These are phyloP conservation scores for Meredithiella fracta DNA, from an alignment of 2,329 filamentous ascomycete species.

Conservation along the genomic window DNA sequence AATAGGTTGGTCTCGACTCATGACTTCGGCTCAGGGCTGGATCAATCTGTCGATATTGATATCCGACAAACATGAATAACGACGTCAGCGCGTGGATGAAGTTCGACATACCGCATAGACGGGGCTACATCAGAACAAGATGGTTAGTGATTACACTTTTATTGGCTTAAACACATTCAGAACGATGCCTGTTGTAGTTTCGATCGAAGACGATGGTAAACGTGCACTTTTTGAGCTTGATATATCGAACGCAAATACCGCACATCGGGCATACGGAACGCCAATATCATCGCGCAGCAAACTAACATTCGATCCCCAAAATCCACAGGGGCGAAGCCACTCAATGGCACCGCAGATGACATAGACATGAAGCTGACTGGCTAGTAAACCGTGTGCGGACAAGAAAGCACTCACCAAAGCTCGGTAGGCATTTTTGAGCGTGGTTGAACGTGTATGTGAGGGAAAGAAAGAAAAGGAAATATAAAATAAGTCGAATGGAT, in stretches of 20 bases:
- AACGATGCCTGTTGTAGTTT: not conserved
- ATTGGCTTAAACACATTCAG: not conserved
- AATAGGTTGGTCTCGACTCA: no score
- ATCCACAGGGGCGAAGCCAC: not conserved
- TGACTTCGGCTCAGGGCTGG: not conserved
- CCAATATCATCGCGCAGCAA: not conserved
- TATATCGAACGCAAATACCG: not conserved
- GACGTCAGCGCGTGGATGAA: conserved; percentile 16
- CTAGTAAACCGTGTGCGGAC: not conserved
- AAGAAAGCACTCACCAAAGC: conserved; percentile 53
- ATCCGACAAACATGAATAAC: not conserved
- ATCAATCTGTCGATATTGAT: not conserved
- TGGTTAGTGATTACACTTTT: conserved; percentile 4
- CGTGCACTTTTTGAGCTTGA: not conserved
- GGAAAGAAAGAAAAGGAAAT: conserved; percentile 9
- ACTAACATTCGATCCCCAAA: not conserved
- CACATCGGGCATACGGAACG: not conserved
- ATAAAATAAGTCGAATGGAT: conserved; percentile 5
- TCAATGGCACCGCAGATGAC: not conserved
- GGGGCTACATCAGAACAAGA: conserved; percentile 43
- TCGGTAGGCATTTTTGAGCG: conserved; percentile 51
- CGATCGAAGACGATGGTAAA: not conserved
- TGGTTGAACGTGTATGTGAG: conserved; percentile 25
- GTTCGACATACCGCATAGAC: conserved; percentile 86
- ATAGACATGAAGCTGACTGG: not conserved